These are phyloP conservation scores for Cutaneotrichosporon cavernicola DNA, from an alignment of 1,284 basidiomycete species.

Conservation along the genomic window DNA sequence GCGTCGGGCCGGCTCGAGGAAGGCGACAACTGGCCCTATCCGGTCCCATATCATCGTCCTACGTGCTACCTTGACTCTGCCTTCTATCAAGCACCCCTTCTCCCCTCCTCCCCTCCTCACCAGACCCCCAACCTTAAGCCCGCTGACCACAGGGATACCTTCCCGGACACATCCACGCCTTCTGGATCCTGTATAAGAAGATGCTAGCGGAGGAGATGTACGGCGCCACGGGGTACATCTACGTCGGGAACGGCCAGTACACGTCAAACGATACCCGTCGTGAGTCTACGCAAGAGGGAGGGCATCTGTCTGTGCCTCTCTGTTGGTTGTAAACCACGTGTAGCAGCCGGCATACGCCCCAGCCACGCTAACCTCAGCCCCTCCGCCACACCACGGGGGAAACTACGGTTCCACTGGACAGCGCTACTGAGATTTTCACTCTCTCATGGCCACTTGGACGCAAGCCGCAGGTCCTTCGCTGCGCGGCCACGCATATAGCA, in stretches of 20 bases:
- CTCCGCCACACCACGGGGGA: conserved; percentile 7
- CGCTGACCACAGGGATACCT: conserved; percentile 26
- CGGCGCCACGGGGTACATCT: conserved; percentile 63
- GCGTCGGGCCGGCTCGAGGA: neutral
- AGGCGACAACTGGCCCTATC: too few relatives aligned
- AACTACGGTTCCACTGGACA: conserved; percentile 1
- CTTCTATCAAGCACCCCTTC: neutral
- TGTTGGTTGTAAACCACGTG: neutral
- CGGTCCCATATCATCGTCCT: too few relatives aligned
- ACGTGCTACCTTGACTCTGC: too few relatives aligned
- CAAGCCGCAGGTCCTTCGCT: neutral
- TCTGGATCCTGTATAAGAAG: conserved; percentile 55
- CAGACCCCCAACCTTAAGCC: too few relatives aligned
- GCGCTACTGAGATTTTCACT: neutral
- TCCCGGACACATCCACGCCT: conserved; percentile 55
- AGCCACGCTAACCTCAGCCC: conserved; percentile 3
- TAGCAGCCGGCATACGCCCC: neutral
- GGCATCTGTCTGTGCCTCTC: neutral
- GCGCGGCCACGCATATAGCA: neutral
- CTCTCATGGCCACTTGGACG: too few relatives aligned
- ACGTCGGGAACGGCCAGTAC: conserved; percentile 52
- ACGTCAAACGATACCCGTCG: conserved; percentile 18
- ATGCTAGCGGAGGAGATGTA: conserved; percentile 75
- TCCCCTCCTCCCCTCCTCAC: neutral
- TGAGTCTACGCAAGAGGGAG: neutral